phyloP scores from a whole-genome alignment of 192 early-diverging fungal genomes.

The Cladochytrium replicatum region DNA sequence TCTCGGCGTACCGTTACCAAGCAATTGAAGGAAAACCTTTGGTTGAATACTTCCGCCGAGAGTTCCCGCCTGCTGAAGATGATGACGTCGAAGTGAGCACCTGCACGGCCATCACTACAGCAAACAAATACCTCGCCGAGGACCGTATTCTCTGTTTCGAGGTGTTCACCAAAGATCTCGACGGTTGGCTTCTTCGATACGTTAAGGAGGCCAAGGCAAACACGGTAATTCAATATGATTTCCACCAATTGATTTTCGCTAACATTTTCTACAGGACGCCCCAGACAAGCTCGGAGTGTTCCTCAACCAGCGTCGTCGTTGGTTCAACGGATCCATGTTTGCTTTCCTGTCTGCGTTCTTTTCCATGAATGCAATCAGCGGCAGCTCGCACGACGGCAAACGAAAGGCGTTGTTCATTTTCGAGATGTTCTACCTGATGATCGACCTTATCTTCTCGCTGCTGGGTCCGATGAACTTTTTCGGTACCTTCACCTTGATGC shows the following conservation, averaged over 20 bases:
- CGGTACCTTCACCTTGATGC: not conserved
- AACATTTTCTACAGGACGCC: constrained; percentile 47
- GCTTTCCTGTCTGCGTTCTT: not conserved
- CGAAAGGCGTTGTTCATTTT: not conserved
- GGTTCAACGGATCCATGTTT: constrained; percentile 1
- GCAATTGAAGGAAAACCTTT: not conserved
- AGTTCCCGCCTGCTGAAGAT: not conserved
- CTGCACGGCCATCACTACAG: not conserved
- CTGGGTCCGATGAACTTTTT: not conserved
- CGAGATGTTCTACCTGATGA: not conserved
- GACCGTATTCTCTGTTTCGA: constrained; percentile 1
- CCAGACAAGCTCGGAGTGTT: not conserved
- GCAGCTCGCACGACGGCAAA: not conserved
- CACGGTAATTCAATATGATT: no score
- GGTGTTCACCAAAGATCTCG: not conserved
- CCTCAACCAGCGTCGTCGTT: not conserved
- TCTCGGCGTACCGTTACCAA: not conserved
- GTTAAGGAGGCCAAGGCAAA: not conserved
- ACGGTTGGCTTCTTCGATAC: not conserved
- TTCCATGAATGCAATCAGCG: not conserved
- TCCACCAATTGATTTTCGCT: no score
- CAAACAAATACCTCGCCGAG: not conserved
- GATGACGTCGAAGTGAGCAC: not conserved
- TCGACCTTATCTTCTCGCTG: not conserved
- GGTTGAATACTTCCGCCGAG: not conserved